A percentile compares a stretch with the other conserved stretches of the same genome.
Evolutionary conservation across 805 yeast genomes (phyloP).

Genomic region (Starmera quercuum): DNA sequence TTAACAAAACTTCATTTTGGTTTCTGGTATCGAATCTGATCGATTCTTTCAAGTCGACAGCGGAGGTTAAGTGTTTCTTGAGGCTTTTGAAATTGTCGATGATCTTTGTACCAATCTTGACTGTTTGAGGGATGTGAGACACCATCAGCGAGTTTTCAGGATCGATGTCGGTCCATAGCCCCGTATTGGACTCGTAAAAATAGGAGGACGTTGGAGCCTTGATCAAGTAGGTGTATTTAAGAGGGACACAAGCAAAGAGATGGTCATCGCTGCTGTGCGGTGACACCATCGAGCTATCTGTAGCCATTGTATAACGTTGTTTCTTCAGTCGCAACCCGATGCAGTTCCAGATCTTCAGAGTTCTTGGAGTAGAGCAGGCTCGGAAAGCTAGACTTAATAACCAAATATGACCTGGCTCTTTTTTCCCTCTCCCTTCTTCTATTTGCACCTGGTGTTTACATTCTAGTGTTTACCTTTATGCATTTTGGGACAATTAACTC

Average conservation of each 20-base stretch:
- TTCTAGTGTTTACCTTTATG: too few relatives aligned
- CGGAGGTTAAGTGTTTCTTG: background rate
- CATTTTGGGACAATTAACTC: too few relatives aligned
- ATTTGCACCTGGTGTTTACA: too few relatives aligned
- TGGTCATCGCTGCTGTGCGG: background rate
- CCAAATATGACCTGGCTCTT: too few relatives aligned
- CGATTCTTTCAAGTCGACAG: background rate
- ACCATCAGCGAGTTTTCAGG: constrained; percentile 6
- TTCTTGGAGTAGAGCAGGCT: too few relatives aligned
- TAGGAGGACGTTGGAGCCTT: constrained; percentile 2
- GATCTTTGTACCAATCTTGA: constrained; percentile 2
- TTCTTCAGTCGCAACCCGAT: too few relatives aligned
- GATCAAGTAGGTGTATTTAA: constrained; percentile 15
- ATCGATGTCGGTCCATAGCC: constrained; percentile 12
- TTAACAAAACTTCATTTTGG: constrained; percentile 5
- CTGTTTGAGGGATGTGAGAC: constrained; percentile 2
- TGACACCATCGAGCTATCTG: too few relatives aligned
- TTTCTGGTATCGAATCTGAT: constrained; percentile 8
- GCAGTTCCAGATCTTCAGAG: too few relatives aligned
- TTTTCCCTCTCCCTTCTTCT: too few relatives aligned
- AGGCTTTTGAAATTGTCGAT: constrained; percentile 14
- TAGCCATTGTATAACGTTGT: too few relatives aligned
- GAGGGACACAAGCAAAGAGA: constrained; percentile 9
- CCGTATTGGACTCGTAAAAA: constrained; percentile 14
- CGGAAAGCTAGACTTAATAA: too few relatives aligned